Base-by-base conservation (phyloP, 75 land plant species). In the Picea sitchensis region DNA sequence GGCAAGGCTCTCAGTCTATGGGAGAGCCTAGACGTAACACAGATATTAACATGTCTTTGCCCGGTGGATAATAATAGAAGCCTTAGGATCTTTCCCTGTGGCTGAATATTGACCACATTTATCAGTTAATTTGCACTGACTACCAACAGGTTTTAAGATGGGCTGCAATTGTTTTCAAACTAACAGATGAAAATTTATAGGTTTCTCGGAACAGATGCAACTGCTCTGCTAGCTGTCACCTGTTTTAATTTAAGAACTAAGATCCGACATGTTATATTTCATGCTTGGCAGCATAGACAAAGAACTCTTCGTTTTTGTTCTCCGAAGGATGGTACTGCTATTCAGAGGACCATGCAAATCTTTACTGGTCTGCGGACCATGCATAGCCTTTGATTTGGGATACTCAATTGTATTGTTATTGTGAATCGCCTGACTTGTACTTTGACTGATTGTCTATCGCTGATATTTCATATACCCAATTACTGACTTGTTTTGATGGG, bases 1-100 rank as follows among this genome's bases (percentile, higher is more conserved):
- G 87, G 82, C 82, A 74, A 76, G 84, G 64, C 54, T 79, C 78
- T 26, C 79, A 58, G 76, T 83, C 72, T 72, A 79, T 78, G 77
- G 81, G 58, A 12, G 84, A 63, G 47, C 76, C 47, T 20, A 75
- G 56, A 57, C 76, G 76, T 57, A 75, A 58, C 17, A 75, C 76
- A 14, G 76, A 75, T 58, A 75, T 75, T 30, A 75, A 75, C 59
- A 75, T 57, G 59, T 51, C 76, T 30, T 57, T 75, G 60, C 76
- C 76, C 26, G 76, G 76, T 56, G 76, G 76, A 30, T 75, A 75
- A 58, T 58, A 31, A 17, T 58, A 30, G 76, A 54, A 75, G 76
- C 34, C 59, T 58, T 58, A 58, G 59, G 76, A 56, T 17, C 20
- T 26, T 75, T 57, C 47, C 36, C 1, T 15, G 58, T 75, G 76